Percentiles rank a stretch among this genome's conserved stretches.
phyloP scores from a whole-genome alignment of 2,329 filamentous ascomycete genomes.

The Colletotrichum chrysophilum region DNA sequence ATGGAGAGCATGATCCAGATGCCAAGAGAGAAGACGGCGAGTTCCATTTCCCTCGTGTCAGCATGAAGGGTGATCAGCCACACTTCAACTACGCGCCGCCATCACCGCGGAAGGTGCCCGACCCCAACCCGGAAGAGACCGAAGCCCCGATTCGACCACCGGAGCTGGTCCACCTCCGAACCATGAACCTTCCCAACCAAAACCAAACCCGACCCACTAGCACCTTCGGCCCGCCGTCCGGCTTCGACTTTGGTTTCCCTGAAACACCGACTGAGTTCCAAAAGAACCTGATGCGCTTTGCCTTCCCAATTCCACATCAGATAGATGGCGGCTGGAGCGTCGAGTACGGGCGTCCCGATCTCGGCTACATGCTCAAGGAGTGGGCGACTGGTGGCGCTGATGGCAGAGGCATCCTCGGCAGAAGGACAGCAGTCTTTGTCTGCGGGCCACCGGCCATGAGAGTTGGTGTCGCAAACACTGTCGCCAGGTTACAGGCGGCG shows the following conservation, averaged over 20 bases:
- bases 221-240: slow-evolving; percentile 63
- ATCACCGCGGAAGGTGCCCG: slow-evolving; percentile 42
- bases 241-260: slow-evolving; percentile 83
- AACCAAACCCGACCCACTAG: slow-evolving; percentile 52
- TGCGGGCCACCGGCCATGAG: slow-evolving; percentile 90
- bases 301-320: slow-evolving; percentile 74
- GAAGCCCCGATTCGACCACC: slow-evolving; percentile 46
- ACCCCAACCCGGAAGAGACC: slow-evolving; percentile 20
- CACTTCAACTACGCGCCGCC: slow-evolving; percentile 62
- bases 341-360: slow-evolving; percentile 88
- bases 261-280: slow-evolving; percentile 86
- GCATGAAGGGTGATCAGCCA: slow-evolving; percentile 52
- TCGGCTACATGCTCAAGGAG: slow-evolving; percentile 85
- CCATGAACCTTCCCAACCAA: slow-evolving; percentile 39
- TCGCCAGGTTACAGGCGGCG: slow-evolving; percentile 80
- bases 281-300: slow-evolving; percentile 88
- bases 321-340: slow-evolving; percentile 85
- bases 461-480: slow-evolving; percentile 84
- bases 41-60: slow-evolving; percentile 65
- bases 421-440: slow-evolving; percentile 87
- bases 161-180: slow-evolving; percentile 64
- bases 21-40: slow-evolving; percentile 37
- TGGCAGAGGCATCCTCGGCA: slow-evolving; percentile 74
- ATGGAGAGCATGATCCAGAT: slow-evolving; percentile 43
- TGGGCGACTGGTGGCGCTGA: slow-evolving; percentile 76